Percentiles rank a stretch among this genome's conserved stretches.
Evolutionary conservation across 495 filamentous ascomycete genomes (phyloP).

Genomic region (Neurospora tetraspora): DNA sequence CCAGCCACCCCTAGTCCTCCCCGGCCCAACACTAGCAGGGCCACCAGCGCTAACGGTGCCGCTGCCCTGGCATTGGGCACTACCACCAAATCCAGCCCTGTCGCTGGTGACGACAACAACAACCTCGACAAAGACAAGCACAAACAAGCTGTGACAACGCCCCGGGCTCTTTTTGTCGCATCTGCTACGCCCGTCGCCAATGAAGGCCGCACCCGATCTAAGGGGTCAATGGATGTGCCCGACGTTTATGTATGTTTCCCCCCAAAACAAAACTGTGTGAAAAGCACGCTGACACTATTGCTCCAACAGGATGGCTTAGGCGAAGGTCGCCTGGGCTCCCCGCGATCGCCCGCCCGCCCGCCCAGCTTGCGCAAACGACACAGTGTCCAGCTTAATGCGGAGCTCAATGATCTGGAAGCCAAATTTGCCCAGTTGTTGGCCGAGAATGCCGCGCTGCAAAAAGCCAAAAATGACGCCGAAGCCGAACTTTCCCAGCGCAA

Average conservation of each 20-base stretch:
- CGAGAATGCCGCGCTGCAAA: constrained; percentile 68
- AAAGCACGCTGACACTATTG: constrained; percentile 1
- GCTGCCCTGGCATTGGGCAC: constrained; percentile 20
- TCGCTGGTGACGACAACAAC: constrained; percentile 49
- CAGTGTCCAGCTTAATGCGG: constrained; percentile 69
- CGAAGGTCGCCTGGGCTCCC: constrained; percentile 76
- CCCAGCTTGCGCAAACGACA: constrained; percentile 91
- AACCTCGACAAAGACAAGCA: constrained; percentile 30
- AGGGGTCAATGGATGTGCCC: constrained; percentile 55
- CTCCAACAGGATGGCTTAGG: constrained; percentile 75
- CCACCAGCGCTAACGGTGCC: constrained; percentile 12
- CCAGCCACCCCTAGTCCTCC: constrained; percentile 6
- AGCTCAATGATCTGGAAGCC: constrained; percentile 56
- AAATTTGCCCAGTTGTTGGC: constrained; percentile 69
- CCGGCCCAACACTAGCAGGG: neutral
- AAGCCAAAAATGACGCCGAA: constrained; percentile 62
- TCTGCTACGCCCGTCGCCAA: constrained; percentile 49
- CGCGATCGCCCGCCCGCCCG: constrained; percentile 87
- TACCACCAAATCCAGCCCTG: constrained; percentile 9
- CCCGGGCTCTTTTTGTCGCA: neutral
- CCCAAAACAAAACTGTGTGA: constrained; percentile 1
- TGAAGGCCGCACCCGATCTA: constrained; percentile 74
- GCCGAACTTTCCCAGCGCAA: constrained; percentile 28
- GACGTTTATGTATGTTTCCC: constrained; percentile 72
- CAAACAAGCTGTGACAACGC: neutral